Base-by-base conservation (phyloP, 352 stramenopile species). In the Thalassiosira hispida region DNA sequence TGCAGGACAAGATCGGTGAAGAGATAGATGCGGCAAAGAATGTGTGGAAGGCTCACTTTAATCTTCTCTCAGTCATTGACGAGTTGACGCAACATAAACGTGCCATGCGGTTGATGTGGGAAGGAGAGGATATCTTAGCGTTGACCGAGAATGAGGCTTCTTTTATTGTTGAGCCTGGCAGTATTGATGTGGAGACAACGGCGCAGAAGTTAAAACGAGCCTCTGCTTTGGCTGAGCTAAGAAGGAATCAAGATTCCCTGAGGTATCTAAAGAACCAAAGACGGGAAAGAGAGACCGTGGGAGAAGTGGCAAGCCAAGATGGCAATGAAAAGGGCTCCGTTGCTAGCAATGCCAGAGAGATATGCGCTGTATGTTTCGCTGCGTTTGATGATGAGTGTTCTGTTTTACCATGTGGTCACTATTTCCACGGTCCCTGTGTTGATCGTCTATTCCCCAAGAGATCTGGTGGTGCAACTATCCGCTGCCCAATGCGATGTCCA, bases 321-420 rank as follows among this genome's bases (percentile, higher is more conserved):
- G 35, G 31, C 23, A 46, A 29, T 20, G 14, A 51, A 62, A 56
- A 64, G 20, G 33, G 40, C 40, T 23, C 52, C 33, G 22, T 12
- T 11, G 8, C 44, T n/a, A 56, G 18, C 12, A 56, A 73, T 11
- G 44, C 55, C 67, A 4, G 61, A 87, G 25, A 79, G 29, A 47
- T 97, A 94, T 59, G 84, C 88, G 1, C 20, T 53, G 86, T 98
- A 20, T 98, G 95, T 73, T 83, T 96, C 1, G 88, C 95, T 46
- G 63, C 84, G 31, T 91, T 97, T 53, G 70, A 83, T 1, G 77
- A 84, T 16, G 88, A 93, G 20, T 85, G 90, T 35, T 90, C 90
- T 16, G 86, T 98, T 72, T 79, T 97, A 0, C 72, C 79, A 23
- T 98, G 95, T 69, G 95, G 94, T 0, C 95, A 98, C 83, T 90